phyloP scores from a whole-genome alignment of 805 yeast species.

The Myxozyma mucilagina region DNA sequence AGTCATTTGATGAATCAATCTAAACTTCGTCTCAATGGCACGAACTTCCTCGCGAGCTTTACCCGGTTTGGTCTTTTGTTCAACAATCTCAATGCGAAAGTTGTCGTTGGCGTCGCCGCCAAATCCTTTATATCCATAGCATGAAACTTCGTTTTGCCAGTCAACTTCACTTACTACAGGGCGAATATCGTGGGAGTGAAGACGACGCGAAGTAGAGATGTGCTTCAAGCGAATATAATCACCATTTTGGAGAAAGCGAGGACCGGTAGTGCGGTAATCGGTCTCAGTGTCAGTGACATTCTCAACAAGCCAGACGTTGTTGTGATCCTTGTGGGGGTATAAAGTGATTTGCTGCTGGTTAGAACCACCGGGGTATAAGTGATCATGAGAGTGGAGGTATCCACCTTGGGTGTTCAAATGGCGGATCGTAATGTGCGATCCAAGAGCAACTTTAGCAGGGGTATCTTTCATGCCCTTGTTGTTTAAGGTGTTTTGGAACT shows the following conservation, averaged over 20 bases:
- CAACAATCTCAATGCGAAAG: constrained; percentile 60
- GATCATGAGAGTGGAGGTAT: constrained; percentile 77
- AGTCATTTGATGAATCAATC: constrained; percentile 63
- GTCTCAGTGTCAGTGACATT: constrained; percentile 33
- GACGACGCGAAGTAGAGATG: constrained; percentile 60
- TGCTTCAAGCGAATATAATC: constrained; percentile 70
- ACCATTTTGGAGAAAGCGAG: constrained; percentile 54
- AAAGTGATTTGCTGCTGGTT: constrained; percentile 78
- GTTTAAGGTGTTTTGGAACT: constrained; percentile 61
- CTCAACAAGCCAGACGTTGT: constrained; percentile 70
- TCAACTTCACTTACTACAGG: constrained; percentile 93
- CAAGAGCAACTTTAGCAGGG: constrained; percentile 70
- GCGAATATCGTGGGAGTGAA: constrained; percentile 69
- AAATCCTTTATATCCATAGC: constrained; percentile 63
- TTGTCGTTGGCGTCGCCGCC: constrained; percentile 68
- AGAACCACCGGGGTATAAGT: constrained; percentile 63
- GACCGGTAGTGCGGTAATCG: constrained; percentile 39
- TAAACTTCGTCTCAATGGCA: constrained; percentile 70
- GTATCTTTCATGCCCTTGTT: constrained; percentile 46
- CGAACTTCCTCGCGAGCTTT: constrained; percentile 45
- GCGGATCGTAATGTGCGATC: constrained; percentile 69
- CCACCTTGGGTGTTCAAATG: constrained; percentile 70
- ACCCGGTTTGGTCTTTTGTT: constrained; percentile 42
- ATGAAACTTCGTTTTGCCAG: constrained; percentile 79
- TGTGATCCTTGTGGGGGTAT: constrained; percentile 60